Evolutionary conservation across 208 protist species (phyloP).

Genomic region (Wallacemonas collosoma): DNA sequence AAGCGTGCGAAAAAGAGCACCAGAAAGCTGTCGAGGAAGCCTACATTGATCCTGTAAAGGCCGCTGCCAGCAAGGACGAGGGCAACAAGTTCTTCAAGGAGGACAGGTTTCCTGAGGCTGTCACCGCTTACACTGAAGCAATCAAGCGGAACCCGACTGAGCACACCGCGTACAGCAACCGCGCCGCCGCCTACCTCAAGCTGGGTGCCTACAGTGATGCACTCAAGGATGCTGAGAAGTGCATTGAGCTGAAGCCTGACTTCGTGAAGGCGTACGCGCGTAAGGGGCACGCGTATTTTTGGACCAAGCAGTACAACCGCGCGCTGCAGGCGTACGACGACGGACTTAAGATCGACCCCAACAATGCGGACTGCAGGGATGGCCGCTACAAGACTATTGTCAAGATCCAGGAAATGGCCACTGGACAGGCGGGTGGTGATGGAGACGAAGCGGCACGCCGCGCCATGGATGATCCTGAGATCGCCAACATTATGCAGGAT

Average conservation of each 20-base stretch:
- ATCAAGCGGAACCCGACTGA: slow-evolving; percentile 95
- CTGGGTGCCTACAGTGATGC: slow-evolving; percentile 94
- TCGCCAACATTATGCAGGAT: slow-evolving; percentile 93
- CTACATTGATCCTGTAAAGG: slow-evolving; percentile 93
- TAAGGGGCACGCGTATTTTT: slow-evolving; percentile 91
- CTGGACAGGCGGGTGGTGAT: slow-evolving; percentile 64
- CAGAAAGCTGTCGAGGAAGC: slow-evolving; percentile 85
- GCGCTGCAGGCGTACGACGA: slow-evolving; percentile 95
- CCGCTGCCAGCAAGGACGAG: slow-evolving; percentile 90
- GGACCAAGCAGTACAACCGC: slow-evolving; percentile 96
- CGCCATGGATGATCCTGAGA: slow-evolving; percentile 95
- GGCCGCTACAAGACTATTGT: slow-evolving; percentile 85
- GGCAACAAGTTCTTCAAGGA: slow-evolving; percentile 97
- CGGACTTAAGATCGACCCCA: slow-evolving; percentile 92
- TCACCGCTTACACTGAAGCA: slow-evolving; percentile 92
- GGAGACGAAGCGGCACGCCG: slow-evolving; percentile 90
- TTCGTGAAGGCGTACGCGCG: slow-evolving; percentile 94
- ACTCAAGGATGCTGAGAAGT: slow-evolving; percentile 96
- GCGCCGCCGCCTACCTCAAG: slow-evolving; percentile 96
- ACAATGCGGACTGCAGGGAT: slow-evolving; percentile 90
- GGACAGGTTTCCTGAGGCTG: slow-evolving; percentile 95
- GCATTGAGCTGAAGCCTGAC: slow-evolving; percentile 93
- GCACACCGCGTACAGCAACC: slow-evolving; percentile 95
- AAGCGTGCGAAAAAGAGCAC: slow-evolving; percentile 90
- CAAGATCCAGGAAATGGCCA: slow-evolving; percentile 92